Evolutionary conservation across 495 filamentous ascomycete species (phyloP), one percentile per base, ranked within the genome.

Genomic region (Margaritispora aquatica): DNA sequence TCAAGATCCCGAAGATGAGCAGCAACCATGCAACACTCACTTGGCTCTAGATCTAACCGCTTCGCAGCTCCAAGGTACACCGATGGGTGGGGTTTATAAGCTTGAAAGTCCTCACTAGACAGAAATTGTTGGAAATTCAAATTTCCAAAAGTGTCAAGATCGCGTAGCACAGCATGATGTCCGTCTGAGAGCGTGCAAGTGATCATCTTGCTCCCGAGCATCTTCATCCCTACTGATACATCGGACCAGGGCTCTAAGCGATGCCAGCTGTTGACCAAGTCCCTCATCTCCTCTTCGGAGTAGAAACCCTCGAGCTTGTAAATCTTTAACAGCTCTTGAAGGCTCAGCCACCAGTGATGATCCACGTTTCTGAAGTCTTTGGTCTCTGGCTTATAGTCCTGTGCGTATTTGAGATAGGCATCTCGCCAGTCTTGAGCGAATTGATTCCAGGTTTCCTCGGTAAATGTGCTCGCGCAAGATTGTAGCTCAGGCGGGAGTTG

Each of bases 61-160:
- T 93, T 71, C 67, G 88, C 84, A 19, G 91, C 88, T 68, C 87
- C 78, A 63, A 90, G 75, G 75, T 96, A 96, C 75, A 96, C 89
- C 57, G 89, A 89, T 26, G 91, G 91, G 70, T 96, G 87, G 46
- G 91, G 91, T 83, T 96, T 96, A 72, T 38, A 55, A 11, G 53
- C 31, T 22, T 55, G 29, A 34, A 55, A 55, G 17, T 44, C 38
- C 17, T 44, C 38, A 44, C 38, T 44, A 10, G 38, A 44, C 10
- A 44, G 17, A 17, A 44, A 44, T n/a, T 44, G 11, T n/a, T 44
- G 38, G 15, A 44, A 44, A 17, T 44, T 8, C 38, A 44, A n/a
- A 17, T 44, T 44, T 8, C 38, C 38, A 44, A 44, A 44, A 10
- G 38, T n/a, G 15, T 44, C 38, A 8, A 44, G 38, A 44, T 44